Conservation (phyloP, 257 asterid species). For the Striga asiatica region DNA sequence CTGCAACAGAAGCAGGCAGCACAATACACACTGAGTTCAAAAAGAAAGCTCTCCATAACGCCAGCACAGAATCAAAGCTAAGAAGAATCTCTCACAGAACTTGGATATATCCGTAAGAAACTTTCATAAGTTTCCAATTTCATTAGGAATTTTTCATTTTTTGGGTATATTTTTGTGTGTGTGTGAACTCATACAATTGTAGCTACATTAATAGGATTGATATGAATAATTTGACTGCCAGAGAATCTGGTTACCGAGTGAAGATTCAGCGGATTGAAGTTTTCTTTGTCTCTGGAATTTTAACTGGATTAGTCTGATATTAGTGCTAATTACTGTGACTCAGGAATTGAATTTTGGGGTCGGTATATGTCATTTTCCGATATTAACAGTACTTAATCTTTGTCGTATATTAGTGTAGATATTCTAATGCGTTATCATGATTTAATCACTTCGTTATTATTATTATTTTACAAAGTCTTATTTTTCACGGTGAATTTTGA, state of each 20-base stretch:
- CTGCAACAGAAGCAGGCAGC: constrained; percentile 27
- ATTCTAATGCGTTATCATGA: too few species aligned
- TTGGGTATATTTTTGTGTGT: background rate
- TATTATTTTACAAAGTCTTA: too few species aligned
- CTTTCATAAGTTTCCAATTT: constrained; percentile 7
- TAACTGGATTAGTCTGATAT: too few species aligned
- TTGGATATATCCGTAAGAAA: constrained; percentile 16
- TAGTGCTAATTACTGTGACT: too few species aligned
- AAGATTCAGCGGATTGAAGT: background rate
- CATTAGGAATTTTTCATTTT: background rate
- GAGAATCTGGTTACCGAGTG: constrained; percentile 18
- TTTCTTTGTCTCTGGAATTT: too few species aligned
- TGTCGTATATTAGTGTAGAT: too few species aligned
- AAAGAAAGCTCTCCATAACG: constrained; percentile 16
- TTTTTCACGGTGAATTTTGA: too few species aligned
- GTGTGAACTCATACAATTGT: background rate
- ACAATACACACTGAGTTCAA: constrained; percentile 21
- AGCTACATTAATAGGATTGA: constrained; percentile 15
- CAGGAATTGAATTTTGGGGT: too few species aligned
- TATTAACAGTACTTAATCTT: too few species aligned
- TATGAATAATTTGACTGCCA: background rate
- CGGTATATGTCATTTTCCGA: too few species aligned
- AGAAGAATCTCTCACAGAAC: constrained; percentile 4
- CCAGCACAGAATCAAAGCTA: constrained; percentile 7
- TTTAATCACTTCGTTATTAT: too few species aligned